Evolutionary conservation across 192 early-diverging fungal species (phyloP).

Genomic region (Umbelopsis isabellina): DNA sequence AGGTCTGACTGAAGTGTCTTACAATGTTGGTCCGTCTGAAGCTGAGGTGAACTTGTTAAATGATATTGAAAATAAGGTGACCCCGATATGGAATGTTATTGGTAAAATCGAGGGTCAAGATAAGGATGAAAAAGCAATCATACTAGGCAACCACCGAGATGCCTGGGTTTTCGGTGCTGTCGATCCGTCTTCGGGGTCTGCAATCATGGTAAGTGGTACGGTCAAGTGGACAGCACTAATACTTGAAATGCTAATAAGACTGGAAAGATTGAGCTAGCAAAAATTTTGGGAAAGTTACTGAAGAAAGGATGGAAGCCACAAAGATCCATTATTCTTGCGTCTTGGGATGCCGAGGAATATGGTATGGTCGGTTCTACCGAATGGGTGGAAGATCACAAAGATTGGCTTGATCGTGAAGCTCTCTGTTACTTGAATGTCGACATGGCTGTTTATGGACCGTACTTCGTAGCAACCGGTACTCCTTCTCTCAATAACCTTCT

Average conservation of each 20-base stretch:
- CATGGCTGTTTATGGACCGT: conserved; percentile 48
- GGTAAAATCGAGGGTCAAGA: conserved; percentile 55
- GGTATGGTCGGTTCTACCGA: conserved; percentile 66
- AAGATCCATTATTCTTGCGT: conserved; percentile 60
- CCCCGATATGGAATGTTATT: conserved; percentile 65
- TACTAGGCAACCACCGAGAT: conserved; percentile 69
- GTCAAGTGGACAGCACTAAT: not conserved
- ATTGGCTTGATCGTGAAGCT: conserved; percentile 51
- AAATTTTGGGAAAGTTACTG: conserved; percentile 52
- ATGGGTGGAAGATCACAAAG: conserved; percentile 63
- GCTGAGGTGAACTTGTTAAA: conserved; percentile 55
- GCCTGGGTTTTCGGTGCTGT: conserved; percentile 68
- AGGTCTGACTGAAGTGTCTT: conserved; percentile 51
- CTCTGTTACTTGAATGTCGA: conserved; percentile 66
- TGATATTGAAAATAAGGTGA: conserved; percentile 46
- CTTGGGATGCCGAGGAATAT: conserved; percentile 73
- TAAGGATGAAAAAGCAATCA: conserved; percentile 51
- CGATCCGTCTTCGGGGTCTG: conserved; percentile 64
- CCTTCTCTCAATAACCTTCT: conserved; percentile 52
- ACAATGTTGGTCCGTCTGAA: conserved; percentile 58
- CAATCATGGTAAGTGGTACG: conserved; percentile 41
- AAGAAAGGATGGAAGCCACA: conserved; percentile 63
- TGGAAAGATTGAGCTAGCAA: conserved; percentile 51
- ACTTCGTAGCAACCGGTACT: conserved; percentile 50
- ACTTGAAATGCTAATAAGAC: not conserved